Percentiles rank a stretch among this genome's conserved stretches.
Evolutionary conservation across 768 basidiomycete genomes (phyloP).

Genomic region (Paxillus ammoniavirescens): DNA sequence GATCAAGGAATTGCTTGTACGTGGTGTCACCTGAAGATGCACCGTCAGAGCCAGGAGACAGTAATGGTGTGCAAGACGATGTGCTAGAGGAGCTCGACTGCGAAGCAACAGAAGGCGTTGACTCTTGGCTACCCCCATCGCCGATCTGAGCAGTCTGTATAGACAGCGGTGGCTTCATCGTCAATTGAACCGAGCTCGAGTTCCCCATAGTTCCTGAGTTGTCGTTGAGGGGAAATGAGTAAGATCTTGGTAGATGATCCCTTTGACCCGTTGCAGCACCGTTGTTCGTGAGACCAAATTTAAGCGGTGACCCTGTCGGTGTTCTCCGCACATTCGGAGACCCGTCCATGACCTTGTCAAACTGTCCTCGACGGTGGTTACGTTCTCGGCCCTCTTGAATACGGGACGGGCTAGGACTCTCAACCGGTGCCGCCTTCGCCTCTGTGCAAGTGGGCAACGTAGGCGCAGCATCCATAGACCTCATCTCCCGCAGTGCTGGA

Average conservation of each 20-base stretch:
- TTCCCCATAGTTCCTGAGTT: slow-evolving; percentile 6
- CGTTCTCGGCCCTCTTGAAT: slow-evolving; percentile 26
- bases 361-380: slow-evolving; percentile 60
- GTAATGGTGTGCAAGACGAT: slow-evolving; percentile 42
- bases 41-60: slow-evolving; percentile 38
- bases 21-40: slow-evolving; percentile 32
- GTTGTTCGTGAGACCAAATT: slow-evolving; percentile 20
- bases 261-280: slow-evolving; percentile 21
- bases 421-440: neutral
- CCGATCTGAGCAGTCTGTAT: slow-evolving; percentile 11
- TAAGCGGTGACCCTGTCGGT: slow-evolving; percentile 47
- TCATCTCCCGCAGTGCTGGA: slow-evolving; percentile 16
- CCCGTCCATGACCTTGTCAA: slow-evolving; percentile 39
- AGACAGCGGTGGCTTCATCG: slow-evolving; percentile 11
- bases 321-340: slow-evolving; percentile 41
- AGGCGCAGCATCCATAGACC: slow-evolving; percentile 5
- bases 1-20: slow-evolving; percentile 64
- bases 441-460: slow-evolving; percentile 8
- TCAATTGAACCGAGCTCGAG: slow-evolving; percentile 8
- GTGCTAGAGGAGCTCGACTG: slow-evolving; percentile 44
- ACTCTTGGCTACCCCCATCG: slow-evolving; percentile 31
- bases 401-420: slow-evolving; percentile 11
- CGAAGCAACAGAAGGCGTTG: slow-evolving; percentile 48
- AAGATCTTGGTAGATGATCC: slow-evolving; percentile 28
- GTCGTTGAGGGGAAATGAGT: slow-evolving; percentile 36